Conservation (phyloP, 371 early-diverging fungal genomes). For the Cokeromyces recurvatus region DNA sequence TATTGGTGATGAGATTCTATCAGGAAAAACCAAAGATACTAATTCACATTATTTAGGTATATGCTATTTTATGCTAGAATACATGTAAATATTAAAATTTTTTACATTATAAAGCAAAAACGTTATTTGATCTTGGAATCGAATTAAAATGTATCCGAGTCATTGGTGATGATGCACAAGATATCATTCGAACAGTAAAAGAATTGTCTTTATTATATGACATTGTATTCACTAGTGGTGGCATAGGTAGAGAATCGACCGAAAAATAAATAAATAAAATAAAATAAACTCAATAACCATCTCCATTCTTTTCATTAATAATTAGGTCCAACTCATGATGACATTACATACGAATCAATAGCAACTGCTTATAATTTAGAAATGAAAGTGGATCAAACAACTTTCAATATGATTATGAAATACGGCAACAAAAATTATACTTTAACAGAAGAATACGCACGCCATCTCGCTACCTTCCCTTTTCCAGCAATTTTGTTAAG, state of each 20-base stretch:
- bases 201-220: constrained; percentile 42
- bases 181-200: constrained; percentile 42
- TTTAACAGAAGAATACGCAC: too few species aligned
- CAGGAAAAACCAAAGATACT: constrained; percentile 65
- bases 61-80: background rate
- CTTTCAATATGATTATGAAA: constrained; percentile 44
- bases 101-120: constrained; percentile 32
- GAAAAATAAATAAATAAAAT: background rate
- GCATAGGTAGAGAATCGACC: constrained; percentile 39
- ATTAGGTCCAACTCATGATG: constrained; percentile 63
- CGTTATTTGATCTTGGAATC: constrained; percentile 53
- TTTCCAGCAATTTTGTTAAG: constrained; percentile 26
- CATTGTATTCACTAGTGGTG: constrained; percentile 66
- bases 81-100: background rate
- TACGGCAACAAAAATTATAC: constrained; percentile 12
- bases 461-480: constrained; percentile 65
- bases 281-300: too few species aligned
- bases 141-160: constrained; percentile 52
- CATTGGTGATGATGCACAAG: constrained; percentile 45
- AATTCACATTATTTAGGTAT: constrained; percentile 58
- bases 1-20: constrained; percentile 68
- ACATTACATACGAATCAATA: constrained; percentile 65
- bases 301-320: too few species aligned
- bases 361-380: constrained; percentile 54
- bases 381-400: constrained; percentile 45